phyloP scores from a whole-genome alignment of 225 moss, liverwort and hornwort species.

The Sphagnum contortum region DNA sequence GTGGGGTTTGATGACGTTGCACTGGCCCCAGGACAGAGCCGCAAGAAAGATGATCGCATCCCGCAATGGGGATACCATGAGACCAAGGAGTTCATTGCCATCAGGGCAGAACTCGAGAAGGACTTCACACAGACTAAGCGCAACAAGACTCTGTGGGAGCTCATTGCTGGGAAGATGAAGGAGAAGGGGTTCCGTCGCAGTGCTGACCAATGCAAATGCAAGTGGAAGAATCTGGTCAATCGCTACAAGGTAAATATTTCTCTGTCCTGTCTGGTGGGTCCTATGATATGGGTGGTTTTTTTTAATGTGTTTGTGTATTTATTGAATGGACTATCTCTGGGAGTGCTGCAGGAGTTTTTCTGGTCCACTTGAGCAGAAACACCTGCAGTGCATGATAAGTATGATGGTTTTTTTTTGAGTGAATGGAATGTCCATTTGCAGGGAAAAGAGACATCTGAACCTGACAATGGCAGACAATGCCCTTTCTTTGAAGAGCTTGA shows the following conservation, averaged over 20 bases:
- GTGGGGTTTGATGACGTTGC: slow-evolving; percentile 21
- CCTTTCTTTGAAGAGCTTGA: slow-evolving; percentile 93
- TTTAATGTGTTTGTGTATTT: too few relatives aligned
- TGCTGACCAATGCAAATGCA: slow-evolving; percentile 98
- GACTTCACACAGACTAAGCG: slow-evolving; percentile 98
- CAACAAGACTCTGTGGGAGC: slow-evolving; percentile 97
- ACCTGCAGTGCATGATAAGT: not conserved
- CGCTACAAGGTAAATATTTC: slow-evolving; percentile 66
- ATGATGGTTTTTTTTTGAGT: not conserved
- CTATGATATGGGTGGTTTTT: too few relatives aligned
- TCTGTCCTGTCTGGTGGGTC: not conserved
- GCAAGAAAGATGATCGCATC: slow-evolving; percentile 86
- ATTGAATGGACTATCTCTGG: not conserved
- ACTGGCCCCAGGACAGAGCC: slow-evolving; percentile 44
- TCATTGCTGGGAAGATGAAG: slow-evolving; percentile 97
- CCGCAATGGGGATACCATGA: slow-evolving; percentile 95
- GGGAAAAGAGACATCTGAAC: slow-evolving; percentile 97
- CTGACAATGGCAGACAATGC: slow-evolving; percentile 90
- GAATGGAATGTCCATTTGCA: slow-evolving; percentile 16
- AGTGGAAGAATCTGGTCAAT: slow-evolving; percentile 99
- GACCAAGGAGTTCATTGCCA: slow-evolving; percentile 93
- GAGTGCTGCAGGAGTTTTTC: not conserved
- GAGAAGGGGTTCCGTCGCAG: slow-evolving; percentile 86
- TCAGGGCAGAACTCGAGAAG: slow-evolving; percentile 89
- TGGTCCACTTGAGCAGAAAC: not conserved